Conservation (phyloP, 345 rosid species). For the Camelina hispida region DNA sequence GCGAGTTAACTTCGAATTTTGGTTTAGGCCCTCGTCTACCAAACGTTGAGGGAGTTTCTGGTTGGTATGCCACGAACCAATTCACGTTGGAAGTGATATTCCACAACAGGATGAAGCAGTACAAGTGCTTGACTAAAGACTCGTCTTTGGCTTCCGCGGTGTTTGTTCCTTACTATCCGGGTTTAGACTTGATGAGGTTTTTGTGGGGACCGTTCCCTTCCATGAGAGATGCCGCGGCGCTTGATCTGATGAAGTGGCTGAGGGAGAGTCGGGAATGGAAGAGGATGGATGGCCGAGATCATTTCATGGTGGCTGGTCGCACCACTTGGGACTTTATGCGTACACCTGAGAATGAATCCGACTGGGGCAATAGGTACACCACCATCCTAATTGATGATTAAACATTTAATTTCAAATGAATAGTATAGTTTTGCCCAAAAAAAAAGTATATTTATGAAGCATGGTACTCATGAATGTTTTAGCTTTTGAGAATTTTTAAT, state of each 20-base stretch:
- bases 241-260: conserved; percentile 64
- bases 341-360: conserved; percentile 48
- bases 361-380: conserved; percentile 70
- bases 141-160: conserved; percentile 73
- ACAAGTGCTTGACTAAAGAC: conserved; percentile 71
- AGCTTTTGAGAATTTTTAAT: too few relatives aligned
- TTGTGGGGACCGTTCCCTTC: conserved; percentile 59
- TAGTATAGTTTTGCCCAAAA: too few relatives aligned
- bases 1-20: conserved; percentile 54
- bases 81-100: conserved; percentile 81
- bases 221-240: conserved; percentile 63
- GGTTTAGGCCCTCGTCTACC: conserved; percentile 66
- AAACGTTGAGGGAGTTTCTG: conserved; percentile 50
- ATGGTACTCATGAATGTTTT: too few relatives aligned
- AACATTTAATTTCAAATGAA: not conserved
- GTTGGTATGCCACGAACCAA: conserved; percentile 80
- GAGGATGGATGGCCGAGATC: conserved; percentile 68
- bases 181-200: conserved; percentile 72
- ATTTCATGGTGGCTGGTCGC: conserved; percentile 87
- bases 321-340: conserved; percentile 90
- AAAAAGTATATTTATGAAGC: too few relatives aligned
- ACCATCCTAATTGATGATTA: not conserved
- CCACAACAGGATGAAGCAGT: conserved; percentile 79
- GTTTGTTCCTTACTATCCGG: conserved; percentile 75
- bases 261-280: conserved; percentile 70